phyloP scores from a whole-genome alignment of 2,329 filamentous ascomycete species.

The Colletotrichum lindemuthianum region DNA sequence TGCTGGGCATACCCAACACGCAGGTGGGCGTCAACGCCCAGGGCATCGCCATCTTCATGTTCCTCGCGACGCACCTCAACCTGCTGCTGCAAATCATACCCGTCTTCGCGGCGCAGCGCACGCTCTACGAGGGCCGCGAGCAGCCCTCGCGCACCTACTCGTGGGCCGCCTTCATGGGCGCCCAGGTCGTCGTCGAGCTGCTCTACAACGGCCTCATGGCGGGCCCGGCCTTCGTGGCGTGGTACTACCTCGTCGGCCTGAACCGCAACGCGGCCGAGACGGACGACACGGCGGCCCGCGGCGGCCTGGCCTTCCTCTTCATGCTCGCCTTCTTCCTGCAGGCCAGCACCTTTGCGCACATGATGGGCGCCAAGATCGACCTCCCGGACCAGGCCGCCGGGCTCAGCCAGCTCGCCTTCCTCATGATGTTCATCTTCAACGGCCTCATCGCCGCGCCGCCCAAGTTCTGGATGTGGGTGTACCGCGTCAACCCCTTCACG shows the following conservation, averaged over 20 bases:
- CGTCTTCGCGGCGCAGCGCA: conserved; percentile 71
- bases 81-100: conserved; percentile 73
- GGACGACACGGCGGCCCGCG: conserved; percentile 56
- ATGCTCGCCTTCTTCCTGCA: conserved; percentile 73
- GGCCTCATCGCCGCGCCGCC: conserved; percentile 79
- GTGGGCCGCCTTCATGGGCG: conserved; percentile 73
- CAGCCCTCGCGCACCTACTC: conserved; percentile 72
- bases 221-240: conserved; percentile 69
- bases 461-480: conserved; percentile 82
- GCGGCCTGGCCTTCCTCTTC: conserved; percentile 71
- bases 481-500: conserved; percentile 77
- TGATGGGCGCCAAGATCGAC: conserved; percentile 71
- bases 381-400: conserved; percentile 72
- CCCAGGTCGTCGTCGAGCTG: conserved; percentile 73
- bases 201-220: conserved; percentile 72
- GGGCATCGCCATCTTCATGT: conserved; percentile 77
- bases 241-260: conserved; percentile 75
- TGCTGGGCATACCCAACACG: conserved; percentile 68
- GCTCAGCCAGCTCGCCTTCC: conserved; percentile 70
- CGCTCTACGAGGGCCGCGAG: conserved; percentile 74
- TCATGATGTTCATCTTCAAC: conserved; percentile 73
- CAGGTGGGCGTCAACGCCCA: conserved; percentile 75
- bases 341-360: conserved; percentile 72
- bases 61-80: conserved; percentile 76
- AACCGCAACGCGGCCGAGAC: conserved; percentile 66